phyloP scores from a whole-genome alignment of 2,329 filamentous ascomycete species.

The Diaporthe citri region DNA sequence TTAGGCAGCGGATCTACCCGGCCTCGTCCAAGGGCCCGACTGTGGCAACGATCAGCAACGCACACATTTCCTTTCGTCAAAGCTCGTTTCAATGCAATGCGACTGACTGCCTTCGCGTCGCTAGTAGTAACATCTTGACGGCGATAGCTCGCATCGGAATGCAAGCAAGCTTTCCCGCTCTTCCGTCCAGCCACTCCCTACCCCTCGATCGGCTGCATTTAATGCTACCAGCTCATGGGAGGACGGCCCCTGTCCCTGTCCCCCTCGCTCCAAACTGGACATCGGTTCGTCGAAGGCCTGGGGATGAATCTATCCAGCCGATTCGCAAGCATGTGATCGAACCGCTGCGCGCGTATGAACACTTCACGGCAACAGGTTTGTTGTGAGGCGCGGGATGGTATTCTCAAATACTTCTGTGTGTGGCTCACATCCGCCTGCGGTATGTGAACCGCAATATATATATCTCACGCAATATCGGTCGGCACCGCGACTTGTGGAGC shows the following conservation, averaged over 20 bases:
- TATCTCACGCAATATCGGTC: conserved; percentile 16
- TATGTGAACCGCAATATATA: conserved; percentile 17
- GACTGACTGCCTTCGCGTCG: conserved; percentile 10
- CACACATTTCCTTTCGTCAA: conserved; percentile 6
- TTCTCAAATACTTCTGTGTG: neutral
- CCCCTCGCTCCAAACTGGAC: neutral
- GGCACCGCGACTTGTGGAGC: conserved; percentile 19
- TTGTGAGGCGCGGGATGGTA: neutral
- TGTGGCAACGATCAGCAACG: conserved; percentile 27
- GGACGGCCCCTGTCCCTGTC: neutral
- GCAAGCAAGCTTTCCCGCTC: conserved; percentile 27
- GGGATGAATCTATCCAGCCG: conserved; percentile 3
- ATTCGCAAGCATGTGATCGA: conserved; percentile 22
- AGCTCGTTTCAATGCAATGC: conserved; percentile 18
- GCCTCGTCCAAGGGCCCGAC: conserved; percentile 10
- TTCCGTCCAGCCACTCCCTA: conserved; percentile 9
- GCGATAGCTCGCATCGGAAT: conserved; percentile 18
- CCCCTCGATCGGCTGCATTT: conserved; percentile 26
- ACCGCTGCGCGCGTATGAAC: neutral
- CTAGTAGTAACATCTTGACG: neutral
- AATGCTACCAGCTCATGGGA: neutral
- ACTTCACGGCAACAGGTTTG: neutral
- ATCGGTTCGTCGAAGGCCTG: neutral
- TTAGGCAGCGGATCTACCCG: conserved; percentile 40
- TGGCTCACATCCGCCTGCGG: neutral